phyloP scores from a whole-genome alignment of 176 grass and related monocot species.

The Lolium perenne region DNA sequence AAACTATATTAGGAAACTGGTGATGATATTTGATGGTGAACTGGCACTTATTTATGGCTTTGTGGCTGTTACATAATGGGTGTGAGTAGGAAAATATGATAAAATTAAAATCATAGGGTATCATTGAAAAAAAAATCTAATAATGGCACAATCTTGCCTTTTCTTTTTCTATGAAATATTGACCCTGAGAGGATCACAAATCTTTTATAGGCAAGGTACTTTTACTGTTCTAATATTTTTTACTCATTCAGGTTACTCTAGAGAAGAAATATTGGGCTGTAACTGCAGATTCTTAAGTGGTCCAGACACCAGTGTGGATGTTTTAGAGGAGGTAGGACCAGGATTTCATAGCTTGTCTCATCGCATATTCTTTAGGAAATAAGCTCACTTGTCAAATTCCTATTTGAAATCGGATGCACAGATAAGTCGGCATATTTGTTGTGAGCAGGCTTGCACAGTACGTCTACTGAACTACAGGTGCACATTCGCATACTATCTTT shows the following conservation, averaged over 20 bases:
- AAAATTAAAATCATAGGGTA: not conserved
- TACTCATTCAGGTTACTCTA: slow-evolving; percentile 71
- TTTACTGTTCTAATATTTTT: slow-evolving; percentile 24
- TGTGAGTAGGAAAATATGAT: not conserved
- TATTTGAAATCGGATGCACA: slow-evolving; percentile 44
- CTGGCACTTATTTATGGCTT: not conserved
- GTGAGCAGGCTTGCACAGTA: slow-evolving; percentile 69
- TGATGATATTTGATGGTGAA: slow-evolving; percentile 33
- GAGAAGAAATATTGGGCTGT: slow-evolving; percentile 85
- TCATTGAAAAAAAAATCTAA: not conserved
- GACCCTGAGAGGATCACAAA: not conserved
- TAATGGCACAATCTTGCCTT: not conserved
- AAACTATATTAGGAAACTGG: not conserved
- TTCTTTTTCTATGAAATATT: not conserved
- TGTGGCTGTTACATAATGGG: not conserved
- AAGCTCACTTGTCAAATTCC: slow-evolving; percentile 19
- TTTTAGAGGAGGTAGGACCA: slow-evolving; percentile 74
- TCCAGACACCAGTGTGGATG: slow-evolving; percentile 66
- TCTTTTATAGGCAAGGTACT: not conserved
- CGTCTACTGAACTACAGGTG: slow-evolving; percentile 87
- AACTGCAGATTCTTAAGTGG: slow-evolving; percentile 79
- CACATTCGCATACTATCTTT: not conserved
- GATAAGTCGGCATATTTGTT: slow-evolving; percentile 79
- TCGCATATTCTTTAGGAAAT: slow-evolving; percentile 13
- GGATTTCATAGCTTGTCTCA: slow-evolving; percentile 28